Base-by-base conservation (phyloP, 345 rosid genomes). In the Citropsis articulata region DNA sequence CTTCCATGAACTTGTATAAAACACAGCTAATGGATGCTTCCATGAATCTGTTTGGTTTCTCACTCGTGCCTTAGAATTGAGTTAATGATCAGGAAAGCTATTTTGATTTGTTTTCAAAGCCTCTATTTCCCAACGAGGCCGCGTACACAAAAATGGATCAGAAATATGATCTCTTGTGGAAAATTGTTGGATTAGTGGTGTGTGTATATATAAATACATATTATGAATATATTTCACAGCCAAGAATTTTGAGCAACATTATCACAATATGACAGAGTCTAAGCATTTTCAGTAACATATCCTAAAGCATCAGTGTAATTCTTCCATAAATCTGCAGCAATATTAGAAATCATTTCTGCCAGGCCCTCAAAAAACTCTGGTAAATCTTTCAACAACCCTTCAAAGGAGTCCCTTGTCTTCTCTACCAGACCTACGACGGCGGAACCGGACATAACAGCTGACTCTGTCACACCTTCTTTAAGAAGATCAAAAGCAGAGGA, bases 331-430 rank as follows among this genome's bases (percentile, higher is more conserved):
- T 83, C 81, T 24, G 67, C 36, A 10, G 81, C 72, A 45, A 85
- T 38, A 8, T 69, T 74, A 2, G 81, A 71, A 53, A 83, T 42
- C 87, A 80, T 77, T 35, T 89, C 89, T 21, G 69, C 33, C n/a
- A 89, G 66, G 30, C 71, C 82, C 24, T 66, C 76, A 9, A 75
- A 73, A n/a, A 86, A 71, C 77, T 90, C 87, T 4, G 85, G 83
- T 42, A 71, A 18, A 33, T 64, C 80, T n/a, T 80, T 61, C 28
- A 82, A 3, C 75, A 87, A 56, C 53, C 71, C 88, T 5, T 82
- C 83, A 9, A 89, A 35, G 5, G 87, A 84, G 24, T 66, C 70
- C 77, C 78, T 80, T 1, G 81, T 69, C 76, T 76, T 75, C 79
- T 85, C 90, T 57, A 67, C 69, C 0, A 87, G 48, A 0, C 40